A percentile compares a stretch with the other conserved stretches of the same genome.
These are phyloP conservation scores for Grosmannia huntii DNA, from an alignment of 2,329 filamentous ascomycete genomes.

Conservation along the genomic window DNA sequence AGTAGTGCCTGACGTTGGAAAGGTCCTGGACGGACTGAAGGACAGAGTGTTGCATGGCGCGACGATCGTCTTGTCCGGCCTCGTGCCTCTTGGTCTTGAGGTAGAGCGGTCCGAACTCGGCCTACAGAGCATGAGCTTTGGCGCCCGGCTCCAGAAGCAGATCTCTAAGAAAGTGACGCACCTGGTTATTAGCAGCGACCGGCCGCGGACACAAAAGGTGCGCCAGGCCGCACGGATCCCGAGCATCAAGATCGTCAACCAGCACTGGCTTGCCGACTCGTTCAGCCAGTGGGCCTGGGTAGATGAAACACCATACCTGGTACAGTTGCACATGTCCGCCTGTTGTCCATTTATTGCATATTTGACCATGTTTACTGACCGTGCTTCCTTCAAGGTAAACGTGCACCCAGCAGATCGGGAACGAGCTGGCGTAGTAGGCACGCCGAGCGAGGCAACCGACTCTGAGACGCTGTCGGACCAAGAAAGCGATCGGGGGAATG, in stretches of 20 bases:
- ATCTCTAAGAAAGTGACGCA: slow-evolving; percentile 57
- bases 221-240: slow-evolving; percentile 69
- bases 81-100: slow-evolving; percentile 72
- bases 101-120: slow-evolving; percentile 75
- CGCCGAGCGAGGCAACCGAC: slow-evolving; percentile 17
- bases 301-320: slow-evolving; percentile 65
- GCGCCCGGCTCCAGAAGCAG: slow-evolving; percentile 48
- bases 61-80: slow-evolving; percentile 77
- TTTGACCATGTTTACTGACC: neutral
- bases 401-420: slow-evolving; percentile 55
- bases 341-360: neutral
- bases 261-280: slow-evolving; percentile 78
- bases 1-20: slow-evolving; percentile 59
- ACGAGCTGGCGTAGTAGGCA: slow-evolving; percentile 19
- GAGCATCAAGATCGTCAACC: slow-evolving; percentile 80
- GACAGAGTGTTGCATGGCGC: slow-evolving; percentile 59
- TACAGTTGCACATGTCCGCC: slow-evolving; percentile 1
- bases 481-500: slow-evolving; percentile 17
- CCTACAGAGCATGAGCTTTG: slow-evolving; percentile 76
- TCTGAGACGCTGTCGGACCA: slow-evolving; percentile 17
- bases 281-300: slow-evolving; percentile 73
- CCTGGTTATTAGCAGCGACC: slow-evolving; percentile 55
- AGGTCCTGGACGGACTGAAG: slow-evolving; percentile 76
- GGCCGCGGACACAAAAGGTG: slow-evolving; percentile 80
- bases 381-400: slow-evolving; percentile 33